Percentiles rank a stretch among this genome's conserved stretches.
Evolutionary conservation across 352 stramenopile species (phyloP).

Genomic region (Elongisporangium senticosum): DNA sequence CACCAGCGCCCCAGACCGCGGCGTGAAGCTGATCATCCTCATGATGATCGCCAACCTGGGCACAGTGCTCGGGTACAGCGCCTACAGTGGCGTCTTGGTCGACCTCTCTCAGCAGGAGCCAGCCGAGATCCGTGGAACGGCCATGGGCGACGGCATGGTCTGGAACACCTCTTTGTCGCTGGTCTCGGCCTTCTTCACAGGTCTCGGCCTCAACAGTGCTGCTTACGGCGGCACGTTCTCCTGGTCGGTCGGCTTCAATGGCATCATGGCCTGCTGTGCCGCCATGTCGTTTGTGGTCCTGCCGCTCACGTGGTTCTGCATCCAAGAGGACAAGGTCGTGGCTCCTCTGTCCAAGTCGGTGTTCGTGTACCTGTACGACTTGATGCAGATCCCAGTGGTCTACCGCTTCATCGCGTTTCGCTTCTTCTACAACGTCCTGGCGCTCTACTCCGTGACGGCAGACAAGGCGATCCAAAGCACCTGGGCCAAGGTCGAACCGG

Average conservation of each 20-base stretch:
- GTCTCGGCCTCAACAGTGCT: constrained; percentile 37
- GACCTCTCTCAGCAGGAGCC: constrained; percentile 54
- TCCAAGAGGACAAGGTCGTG: constrained; percentile 28
- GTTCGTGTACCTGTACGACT: constrained; percentile 32
- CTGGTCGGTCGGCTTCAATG: constrained; percentile 51
- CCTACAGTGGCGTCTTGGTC: constrained; percentile 58
- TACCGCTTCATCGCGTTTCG: constrained; percentile 53
- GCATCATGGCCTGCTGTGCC: constrained; percentile 39
- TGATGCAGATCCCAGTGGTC: constrained; percentile 32
- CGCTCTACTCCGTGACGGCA: constrained; percentile 43
- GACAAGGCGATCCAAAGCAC: constrained; percentile 39
- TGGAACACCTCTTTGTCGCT: constrained; percentile 31
- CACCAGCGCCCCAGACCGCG: constrained; percentile 26
- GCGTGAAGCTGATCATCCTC: constrained; percentile 50
- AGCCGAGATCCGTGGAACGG: constrained; percentile 25
- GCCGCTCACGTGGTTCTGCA: constrained; percentile 40
- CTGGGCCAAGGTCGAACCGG: constrained; percentile 52
- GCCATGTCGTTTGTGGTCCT: constrained; percentile 31
- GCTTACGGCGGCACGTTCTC: constrained; percentile 52
- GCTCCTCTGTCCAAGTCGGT: constrained; percentile 26
- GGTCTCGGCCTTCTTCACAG: constrained; percentile 39
- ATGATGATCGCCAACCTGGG: constrained; percentile 76
- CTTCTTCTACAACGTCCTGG: constrained; percentile 44
- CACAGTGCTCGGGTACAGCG: constrained; percentile 70
- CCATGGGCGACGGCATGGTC: constrained; percentile 27